Evolutionary conservation across 2,329 filamentous ascomycete genomes (phyloP), one percentile per base, ranked within the genome.

Genomic region (Neonectria punicea): DNA sequence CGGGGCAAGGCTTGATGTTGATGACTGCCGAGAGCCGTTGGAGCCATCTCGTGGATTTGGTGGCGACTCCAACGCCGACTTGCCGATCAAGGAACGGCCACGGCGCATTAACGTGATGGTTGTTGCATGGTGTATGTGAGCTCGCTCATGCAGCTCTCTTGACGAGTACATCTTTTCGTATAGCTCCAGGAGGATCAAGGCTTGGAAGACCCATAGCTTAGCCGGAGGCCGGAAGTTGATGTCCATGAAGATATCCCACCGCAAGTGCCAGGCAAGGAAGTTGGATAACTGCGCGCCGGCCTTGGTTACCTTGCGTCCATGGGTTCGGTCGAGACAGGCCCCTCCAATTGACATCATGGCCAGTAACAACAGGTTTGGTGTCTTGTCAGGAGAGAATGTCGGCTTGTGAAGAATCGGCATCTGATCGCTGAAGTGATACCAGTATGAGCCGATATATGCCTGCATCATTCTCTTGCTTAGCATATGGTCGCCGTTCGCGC

Each of bases 91-190:
- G 2, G 94, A 97, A 73, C 94, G 92, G 5, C 96, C 96, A 73
- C 96, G 89, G 39, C 96, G 91, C 95, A 99, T 98, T 64, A 98
- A 83, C 0, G 94, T 97, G 68, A 99, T 89, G 0, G 94, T 98
- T 0, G 95, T 98, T 14, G 95, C 95, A 76, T 99, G 96, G 75
- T 98, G 95, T 50, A 98, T 97, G 73, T 98, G 95, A 1, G 95
- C 95, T 70, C 96, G 87, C 80, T 99, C 96, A 78, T 99, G 96
- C 34, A 98, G 83, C 63, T 93, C 91, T 68, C 94, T 88, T 0
- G 95, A 97, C 43, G 94, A 96, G 78, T 95, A 98, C 92, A 97
- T 96, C 84, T 99, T 99, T 81, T 99, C 96, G 74, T 97, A 98
- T 0, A 97, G 83, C 77, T 99, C 96, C 13, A 98, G 85, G 5